These are phyloP conservation scores for Fraxinus floribunda DNA, from an alignment of 305 asterid species.

Conservation along the genomic window DNA sequence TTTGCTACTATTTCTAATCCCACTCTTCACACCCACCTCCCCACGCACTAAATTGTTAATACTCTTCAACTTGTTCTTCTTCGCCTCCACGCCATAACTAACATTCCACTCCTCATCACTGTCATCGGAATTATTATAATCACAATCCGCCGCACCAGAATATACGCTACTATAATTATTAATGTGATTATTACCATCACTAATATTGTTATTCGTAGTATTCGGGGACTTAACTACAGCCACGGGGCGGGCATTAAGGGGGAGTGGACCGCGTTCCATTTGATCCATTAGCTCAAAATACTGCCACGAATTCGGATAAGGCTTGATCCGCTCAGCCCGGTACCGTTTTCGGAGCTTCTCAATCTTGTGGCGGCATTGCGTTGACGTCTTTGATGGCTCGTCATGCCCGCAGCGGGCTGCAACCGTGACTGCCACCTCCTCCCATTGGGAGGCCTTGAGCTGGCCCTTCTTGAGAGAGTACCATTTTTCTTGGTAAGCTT, in stretches of 20 bases:
- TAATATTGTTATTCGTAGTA: constrained; percentile 24
- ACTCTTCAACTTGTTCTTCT: constrained; percentile 54
- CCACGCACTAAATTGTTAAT: constrained; percentile 48
- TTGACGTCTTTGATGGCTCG: constrained; percentile 71
- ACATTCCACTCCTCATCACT: constrained; percentile 51
- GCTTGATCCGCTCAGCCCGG: constrained; percentile 65
- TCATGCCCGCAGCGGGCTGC: constrained; percentile 82
- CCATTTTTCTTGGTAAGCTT: constrained; percentile 74
- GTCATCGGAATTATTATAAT: constrained; percentile 38
- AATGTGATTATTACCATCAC: constrained; percentile 16
- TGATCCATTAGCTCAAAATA: constrained; percentile 78
- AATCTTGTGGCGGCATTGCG: constrained; percentile 95
- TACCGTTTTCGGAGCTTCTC: constrained; percentile 88
- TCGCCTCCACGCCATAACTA: constrained; percentile 27
- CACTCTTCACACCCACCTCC: constrained; percentile 23
- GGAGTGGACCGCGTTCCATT: constrained; percentile 78
- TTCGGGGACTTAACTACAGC: constrained; percentile 40
- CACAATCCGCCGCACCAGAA: constrained; percentile 22
- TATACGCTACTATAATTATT: constrained; percentile 28
- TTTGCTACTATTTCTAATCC: constrained; percentile 29
- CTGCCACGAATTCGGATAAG: constrained; percentile 76
- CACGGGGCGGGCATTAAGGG: constrained; percentile 55
- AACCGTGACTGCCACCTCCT: constrained; percentile 65
- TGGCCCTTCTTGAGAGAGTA: constrained; percentile 71
- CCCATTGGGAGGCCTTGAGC: constrained; percentile 80